phyloP scores from a whole-genome alignment of 352 stramenopile species.

The Pythium periplocum region DNA sequence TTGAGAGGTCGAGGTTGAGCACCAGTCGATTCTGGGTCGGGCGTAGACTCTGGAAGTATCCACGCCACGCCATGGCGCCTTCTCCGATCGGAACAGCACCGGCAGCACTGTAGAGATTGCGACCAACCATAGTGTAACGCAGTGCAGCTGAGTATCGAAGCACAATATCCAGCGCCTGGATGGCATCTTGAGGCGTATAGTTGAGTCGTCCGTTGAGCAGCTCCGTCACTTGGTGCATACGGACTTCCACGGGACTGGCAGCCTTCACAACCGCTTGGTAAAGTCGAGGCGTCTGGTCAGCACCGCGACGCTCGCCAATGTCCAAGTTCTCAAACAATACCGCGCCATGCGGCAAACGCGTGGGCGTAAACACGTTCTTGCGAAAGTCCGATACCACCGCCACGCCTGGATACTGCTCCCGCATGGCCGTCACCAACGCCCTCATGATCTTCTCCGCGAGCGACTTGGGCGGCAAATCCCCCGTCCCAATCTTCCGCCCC shows the following conservation, averaged over 20 bases:
- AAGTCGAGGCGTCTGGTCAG: slow-evolving; percentile 14
- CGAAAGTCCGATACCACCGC: slow-evolving; percentile 42
- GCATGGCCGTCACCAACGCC: slow-evolving; percentile 31
- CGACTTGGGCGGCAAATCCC: slow-evolving; percentile 27
- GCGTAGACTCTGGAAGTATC: slow-evolving; percentile 70
- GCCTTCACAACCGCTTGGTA: slow-evolving; percentile 55
- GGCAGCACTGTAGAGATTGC: slow-evolving; percentile 41
- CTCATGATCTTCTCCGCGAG: slow-evolving; percentile 57
- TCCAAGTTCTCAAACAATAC: slow-evolving; percentile 40
- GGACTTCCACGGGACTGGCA: slow-evolving; percentile 48
- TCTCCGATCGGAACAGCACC: slow-evolving; percentile 49
- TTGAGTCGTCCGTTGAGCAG: slow-evolving; percentile 53
- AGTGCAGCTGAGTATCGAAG: slow-evolving; percentile 53
- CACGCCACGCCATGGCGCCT: slow-evolving; percentile 61
- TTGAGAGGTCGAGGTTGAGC: slow-evolving; percentile 65
- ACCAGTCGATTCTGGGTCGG: slow-evolving; percentile 60
- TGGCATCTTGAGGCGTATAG: slow-evolving; percentile 66
- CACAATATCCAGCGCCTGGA: slow-evolving; percentile 70
- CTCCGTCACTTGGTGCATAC: slow-evolving; percentile 52
- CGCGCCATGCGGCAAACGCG: slow-evolving; percentile 35
- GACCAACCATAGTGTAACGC: slow-evolving; percentile 45
- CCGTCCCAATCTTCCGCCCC: slow-evolving; percentile 14
- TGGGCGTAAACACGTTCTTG: slow-evolving; percentile 54
- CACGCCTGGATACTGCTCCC: slow-evolving; percentile 28
- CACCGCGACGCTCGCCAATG: slow-evolving; percentile 24